Conservation (phyloP, 2,329 filamentous ascomycete species). For the Coniochaeta sp. region DNA sequence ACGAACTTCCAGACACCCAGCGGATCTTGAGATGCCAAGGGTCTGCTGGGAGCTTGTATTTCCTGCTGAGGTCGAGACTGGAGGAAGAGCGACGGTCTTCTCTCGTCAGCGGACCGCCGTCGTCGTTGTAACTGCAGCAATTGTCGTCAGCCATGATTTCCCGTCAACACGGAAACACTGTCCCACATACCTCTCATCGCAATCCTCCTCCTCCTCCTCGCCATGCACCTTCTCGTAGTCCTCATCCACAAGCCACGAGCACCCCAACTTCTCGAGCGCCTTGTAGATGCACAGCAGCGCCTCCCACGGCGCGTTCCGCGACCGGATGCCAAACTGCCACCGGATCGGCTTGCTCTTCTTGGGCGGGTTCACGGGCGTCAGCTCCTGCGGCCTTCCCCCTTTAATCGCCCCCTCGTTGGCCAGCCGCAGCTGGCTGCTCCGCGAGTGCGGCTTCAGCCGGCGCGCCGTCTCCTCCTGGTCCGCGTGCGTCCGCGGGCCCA, state of each 20-base stretch:
- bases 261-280: slow-evolving; percentile 78
- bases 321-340: slow-evolving; percentile 97
- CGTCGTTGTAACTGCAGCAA: slow-evolving; percentile 22
- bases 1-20: slow-evolving; percentile 76
- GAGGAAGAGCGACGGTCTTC: background rate
- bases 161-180: slow-evolving; percentile 2
- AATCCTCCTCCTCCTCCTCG: slow-evolving; percentile 21
- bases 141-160: background rate
- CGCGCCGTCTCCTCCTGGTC: slow-evolving; percentile 77
- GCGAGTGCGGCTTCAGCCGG: slow-evolving; percentile 78
- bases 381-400: slow-evolving; percentile 51
- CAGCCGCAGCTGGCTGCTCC: slow-evolving; percentile 62
- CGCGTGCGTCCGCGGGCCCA: slow-evolving; percentile 54
- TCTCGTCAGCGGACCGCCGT: slow-evolving; percentile 3
- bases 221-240: slow-evolving; percentile 43
- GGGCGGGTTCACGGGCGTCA: slow-evolving; percentile 54
- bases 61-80: slow-evolving; percentile 43
- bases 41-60: slow-evolving; percentile 84
- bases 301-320: slow-evolving; percentile 87
- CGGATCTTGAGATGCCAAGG: slow-evolving; percentile 92
- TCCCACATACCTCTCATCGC: slow-evolving; percentile 30
- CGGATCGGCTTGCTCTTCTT: slow-evolving; percentile 77
- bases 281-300: slow-evolving; percentile 94
- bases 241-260: slow-evolving; percentile 72
- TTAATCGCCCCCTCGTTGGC: slow-evolving; percentile 56